Evolutionary conservation across 164 flowering plant species (phyloP), one percentile per base, ranked within the genome.

Genomic region (Magnolia kwangsiensis): DNA sequence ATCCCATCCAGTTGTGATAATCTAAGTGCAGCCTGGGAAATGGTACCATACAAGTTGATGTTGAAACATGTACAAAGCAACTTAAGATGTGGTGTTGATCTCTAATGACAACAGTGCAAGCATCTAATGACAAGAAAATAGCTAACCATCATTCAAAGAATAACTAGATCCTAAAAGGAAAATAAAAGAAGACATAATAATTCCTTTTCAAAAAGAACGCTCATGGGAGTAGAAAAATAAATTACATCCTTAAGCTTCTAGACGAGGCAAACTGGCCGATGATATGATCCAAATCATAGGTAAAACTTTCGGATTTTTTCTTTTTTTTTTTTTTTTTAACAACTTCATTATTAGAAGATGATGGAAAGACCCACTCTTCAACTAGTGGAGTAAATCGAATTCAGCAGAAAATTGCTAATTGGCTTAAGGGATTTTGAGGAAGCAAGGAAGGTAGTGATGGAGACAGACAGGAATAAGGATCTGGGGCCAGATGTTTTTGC

Each of bases 1-100:
- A 96, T 90, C 79, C 74, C 88, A 85, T 96, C 99, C 83, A 96
- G 84, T 76, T 96, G 98, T 55, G 91, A 90, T 81, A 96, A 82
- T 84, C 98, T 88, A 75, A 93, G 85, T 76, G 94, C 74, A 24
- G 99, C 98, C 99, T 94, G 81, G n/a, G 77, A 80, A 81, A 80
- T 67, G 73, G 65, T 74, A 73, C 51, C 79, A 72, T 29, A 75
- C 29, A 75, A 65, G 55, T 72, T 66, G 74, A 78, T 68, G 65
- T 75, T 51, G 66, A 29, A 50, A 49, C 66, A 75, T 65, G 78
- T 65, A 68, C 7, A 31, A 37, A 68, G 1, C 19, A 65, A 4
- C 8, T 24, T 27, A 29, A 37, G 27, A 67, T 24, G 71, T 27
- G 71, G 31, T 6, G 29, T 9, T 67, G 50, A 29, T 67, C 49